Evolutionary conservation across 441 rosid species (phyloP), one percentile per base, ranked within the genome.

Genomic region (Isatis lusitanica): DNA sequence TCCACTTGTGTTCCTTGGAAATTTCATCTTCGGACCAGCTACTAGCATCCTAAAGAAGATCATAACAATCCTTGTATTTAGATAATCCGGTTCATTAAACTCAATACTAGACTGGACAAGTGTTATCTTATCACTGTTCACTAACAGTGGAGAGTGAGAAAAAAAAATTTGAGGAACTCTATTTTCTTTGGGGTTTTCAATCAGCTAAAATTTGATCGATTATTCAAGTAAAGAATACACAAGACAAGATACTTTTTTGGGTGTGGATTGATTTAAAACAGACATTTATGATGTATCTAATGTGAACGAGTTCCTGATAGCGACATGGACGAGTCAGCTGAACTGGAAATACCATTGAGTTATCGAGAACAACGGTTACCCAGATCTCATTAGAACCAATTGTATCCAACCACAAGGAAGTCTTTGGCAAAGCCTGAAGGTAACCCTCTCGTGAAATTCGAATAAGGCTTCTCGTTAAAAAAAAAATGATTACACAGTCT

Each of bases 391-490:
- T 26, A 18, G 15, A 33, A 24, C 30, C 52, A 52, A 39, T 48
- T 5, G 13, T 39, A 40, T 36, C 9, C 18, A 48, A 55, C 70
- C 64, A 63, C 70, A 35, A 42, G 52, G 7, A 58, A 12, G 58
- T 58, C 73, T 59, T 5, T 57, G 52, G 43, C 52, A 58, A 3
- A 68, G 52, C 7, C 8, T 62, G 59, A 71, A 50, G 50, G 40
- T 28, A 42, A 39, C 4, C 4, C 9, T 43, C 21, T 60, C 21
- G 15, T 74, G 16, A 7, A 66, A 36, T 51, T 51, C 42, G 13
- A 74, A 28, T 51, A 51, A 52, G 40, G 48, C 35, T 75, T 68
- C 64, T 75, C 70, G 35, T 16, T 75, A 52, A 33, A 39, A 66
- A 24, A 33, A 39, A 66, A 33, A 68, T 47, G 65, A 44, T 75